A percentile compares a stretch with the other conserved stretches of the same genome.
phyloP scores from a whole-genome alignment of 257 asterid genomes.

The Linaria vulgaris region DNA sequence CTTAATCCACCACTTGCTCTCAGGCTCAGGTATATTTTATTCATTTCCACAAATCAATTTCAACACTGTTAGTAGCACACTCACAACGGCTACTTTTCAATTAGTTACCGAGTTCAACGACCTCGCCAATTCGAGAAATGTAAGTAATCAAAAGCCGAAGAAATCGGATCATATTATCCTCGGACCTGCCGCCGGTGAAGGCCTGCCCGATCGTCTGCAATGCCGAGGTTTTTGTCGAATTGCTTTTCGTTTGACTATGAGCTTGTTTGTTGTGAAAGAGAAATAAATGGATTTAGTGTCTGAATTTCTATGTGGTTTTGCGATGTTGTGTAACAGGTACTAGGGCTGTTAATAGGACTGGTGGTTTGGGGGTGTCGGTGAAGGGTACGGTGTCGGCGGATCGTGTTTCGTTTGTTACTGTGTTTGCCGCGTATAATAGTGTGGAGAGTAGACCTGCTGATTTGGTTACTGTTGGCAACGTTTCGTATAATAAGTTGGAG shows the following conservation, averaged over 20 bases:
- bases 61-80: background rate
- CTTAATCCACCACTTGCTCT: slow-evolving; percentile 47
- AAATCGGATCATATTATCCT: slow-evolving; percentile 68
- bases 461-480: slow-evolving; percentile 69
- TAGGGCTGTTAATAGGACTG: slow-evolving; percentile 68
- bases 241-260: background rate
- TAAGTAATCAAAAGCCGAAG: slow-evolving; percentile 39
- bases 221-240: slow-evolving; percentile 59
- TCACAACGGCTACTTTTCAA: slow-evolving; percentile 12
- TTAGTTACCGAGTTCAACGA: slow-evolving; percentile 67
- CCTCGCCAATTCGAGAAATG: slow-evolving; percentile 32
- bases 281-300: background rate
- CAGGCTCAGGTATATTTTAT: slow-evolving; percentile 39
- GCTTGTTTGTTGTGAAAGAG: background rate
- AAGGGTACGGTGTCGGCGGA: slow-evolving; percentile 31
- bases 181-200: slow-evolving; percentile 90
- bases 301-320: background rate
- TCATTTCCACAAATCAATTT: background rate
- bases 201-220: slow-evolving; percentile 73
- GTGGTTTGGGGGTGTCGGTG: slow-evolving; percentile 28
- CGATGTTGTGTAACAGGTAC: slow-evolving; percentile 47
- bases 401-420: slow-evolving; percentile 65
- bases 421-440: slow-evolving; percentile 66
- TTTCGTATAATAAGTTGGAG: slow-evolving; percentile 68
- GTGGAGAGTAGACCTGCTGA: slow-evolving; percentile 47